Base-by-base conservation (phyloP, 2,329 filamentous ascomycete species). In the Fusarium ramigenum region DNA sequence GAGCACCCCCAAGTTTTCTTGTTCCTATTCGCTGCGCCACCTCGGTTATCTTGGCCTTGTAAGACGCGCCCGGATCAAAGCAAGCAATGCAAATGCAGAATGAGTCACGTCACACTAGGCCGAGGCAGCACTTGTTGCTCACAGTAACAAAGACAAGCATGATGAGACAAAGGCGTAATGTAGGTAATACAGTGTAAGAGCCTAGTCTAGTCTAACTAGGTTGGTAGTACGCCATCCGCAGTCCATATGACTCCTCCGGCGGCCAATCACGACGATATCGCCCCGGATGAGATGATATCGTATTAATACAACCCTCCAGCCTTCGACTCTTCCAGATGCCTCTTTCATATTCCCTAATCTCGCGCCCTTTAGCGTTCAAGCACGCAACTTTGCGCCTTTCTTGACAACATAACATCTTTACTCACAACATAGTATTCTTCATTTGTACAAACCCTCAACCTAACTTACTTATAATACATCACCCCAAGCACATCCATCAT, bases 321-420 rank as follows among this genome's bases (percentile, higher is more conserved):
- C 60, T 60, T 66, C 63, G 50, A 50, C 36, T 57, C 66, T 76
- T 78, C 76, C 54, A 77, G 76, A 63, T 53, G 61, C 34, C 72
- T 78, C 75, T 57, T 21, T 56, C 46, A 50, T 69, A 61, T 78
- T 77, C 76, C 32, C 32, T 56, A 46, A 37, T 44, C 46, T 52
- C 58, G 69, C 69, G 73, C 75, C 75, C 63, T 77, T 70, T 66
- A 60, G 57, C 63, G 65, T 36, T 28, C 39, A 44, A 77, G 75
- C 76, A 77, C 75, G 75, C 75, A 77, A 77, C 66, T 47, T 72
- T 75, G 69, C 75, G 69, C 75, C 73, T 73, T 77, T 59, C 64
- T 64, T 73, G 67, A 72, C 72, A 74, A 75, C 72, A 54, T 40
- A 54, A 64, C 59, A 60, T 46, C 43, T 61, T 72, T 62, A 56